A percentile compares a stretch with the other conserved stretches of the same genome.
These are phyloP conservation scores for Fusarium solani-melongenae DNA, from an alignment of 2,329 filamentous ascomycete species.

Conservation along the genomic window DNA sequence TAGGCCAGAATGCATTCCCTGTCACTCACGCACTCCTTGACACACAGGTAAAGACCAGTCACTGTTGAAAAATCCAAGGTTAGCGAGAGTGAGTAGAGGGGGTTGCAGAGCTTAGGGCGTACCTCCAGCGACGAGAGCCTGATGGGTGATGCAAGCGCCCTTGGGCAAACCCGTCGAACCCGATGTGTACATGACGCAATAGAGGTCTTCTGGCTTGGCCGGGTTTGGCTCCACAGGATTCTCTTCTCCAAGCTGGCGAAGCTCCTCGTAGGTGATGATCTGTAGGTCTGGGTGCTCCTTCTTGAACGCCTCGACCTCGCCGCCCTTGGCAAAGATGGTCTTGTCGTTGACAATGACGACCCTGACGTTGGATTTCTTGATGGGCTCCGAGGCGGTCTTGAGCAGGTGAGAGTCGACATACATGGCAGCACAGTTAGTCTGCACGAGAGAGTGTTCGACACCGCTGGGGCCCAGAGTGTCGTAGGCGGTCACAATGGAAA, in stretches of 20 bases:
- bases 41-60: slow-evolving; percentile 81
- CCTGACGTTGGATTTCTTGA: slow-evolving; percentile 68
- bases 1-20: slow-evolving; percentile 88
- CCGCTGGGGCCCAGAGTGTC: slow-evolving; percentile 90
- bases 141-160: slow-evolving; percentile 86
- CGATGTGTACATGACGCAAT: slow-evolving; percentile 89
- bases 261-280: slow-evolving; percentile 65
- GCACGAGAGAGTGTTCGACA: slow-evolving; percentile 84
- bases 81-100: slow-evolving; percentile 21
- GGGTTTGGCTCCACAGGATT: slow-evolving; percentile 78
- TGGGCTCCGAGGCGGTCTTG: slow-evolving; percentile 66
- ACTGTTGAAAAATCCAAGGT: slow-evolving; percentile 55
- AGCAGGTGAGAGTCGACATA: slow-evolving; percentile 87
- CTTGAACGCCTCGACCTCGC: slow-evolving; percentile 67
- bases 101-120: slow-evolving; percentile 49
- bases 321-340: slow-evolving; percentile 61
- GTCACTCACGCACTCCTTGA: slow-evolving; percentile 81
- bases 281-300: slow-evolving; percentile 64
- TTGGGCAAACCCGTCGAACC: slow-evolving; percentile 91
- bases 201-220: slow-evolving; percentile 80
- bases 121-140: slow-evolving; percentile 78
- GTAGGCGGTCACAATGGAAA: slow-evolving; percentile 94
- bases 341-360: slow-evolving; percentile 72
- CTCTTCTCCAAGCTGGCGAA: slow-evolving; percentile 69
- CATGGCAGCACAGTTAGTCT: slow-evolving; percentile 84